Evolutionary conservation across 371 early-diverging fungal genomes (phyloP), one percentile per base, ranked within the genome.

Genomic region (Mucor saturninus): DNA sequence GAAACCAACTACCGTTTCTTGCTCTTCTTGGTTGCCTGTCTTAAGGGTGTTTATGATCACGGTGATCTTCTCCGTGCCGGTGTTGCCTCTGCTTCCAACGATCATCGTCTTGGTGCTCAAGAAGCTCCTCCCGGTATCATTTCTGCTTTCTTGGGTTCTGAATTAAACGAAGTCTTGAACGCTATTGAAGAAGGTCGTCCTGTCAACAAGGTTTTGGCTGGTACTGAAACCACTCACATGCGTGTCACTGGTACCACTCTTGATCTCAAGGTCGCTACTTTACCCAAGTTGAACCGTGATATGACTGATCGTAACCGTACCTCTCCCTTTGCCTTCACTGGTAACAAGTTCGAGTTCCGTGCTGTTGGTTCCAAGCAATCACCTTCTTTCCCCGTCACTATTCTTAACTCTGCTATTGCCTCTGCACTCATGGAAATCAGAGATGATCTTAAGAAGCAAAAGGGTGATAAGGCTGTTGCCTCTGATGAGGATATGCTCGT

Each of bases 281-380:
- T 98, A 50, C 98, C 99, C 58, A 81, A 79, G 70, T 95, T 98
- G 71, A 74, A 92, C 29, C 95, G 97, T 79, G 99, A 98, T 75
- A 77, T 96, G 76, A 97, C 98, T 26, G 99, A 98, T 77, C 94
- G 99, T 77, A 98, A 98, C 91, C 93, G 98, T 72, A 98, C 99
- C 30, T 97, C 97, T 59, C 97, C 99, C 26, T 97, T 98, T 68
- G 99, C 99, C 57, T 98, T 98, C 84, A 98, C 98, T 62, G 98
- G 98, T 54, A 97, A 98, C 93, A 98, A 98, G 89, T 97, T 98
- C 65, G 99, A 98, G 84, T 98, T 98, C 95, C 93, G 99, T 83
- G 97, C 98, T 62, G 98, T 98, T 39, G 99, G 99, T 39, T 93
- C 99, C 66, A 96, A 96, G 86, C 97, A 96, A 83, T 95, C 95